Conservation (phyloP, 331 rosid species). For the Dryas integrifolia region DNA sequence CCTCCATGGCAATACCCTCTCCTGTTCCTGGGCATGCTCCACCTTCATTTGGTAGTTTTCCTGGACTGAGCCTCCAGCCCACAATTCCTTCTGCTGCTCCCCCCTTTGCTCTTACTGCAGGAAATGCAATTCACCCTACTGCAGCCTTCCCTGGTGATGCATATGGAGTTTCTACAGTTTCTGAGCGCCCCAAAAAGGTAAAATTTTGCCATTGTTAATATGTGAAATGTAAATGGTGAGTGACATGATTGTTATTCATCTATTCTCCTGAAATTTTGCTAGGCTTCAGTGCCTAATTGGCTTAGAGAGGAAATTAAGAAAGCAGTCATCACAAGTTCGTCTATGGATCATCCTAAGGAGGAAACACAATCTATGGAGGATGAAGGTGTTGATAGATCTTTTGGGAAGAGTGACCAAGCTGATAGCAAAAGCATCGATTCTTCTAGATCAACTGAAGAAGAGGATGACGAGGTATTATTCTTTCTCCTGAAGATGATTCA, state of each 20-base stretch:
- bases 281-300: conserved; percentile 99
- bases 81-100: conserved; percentile 57
- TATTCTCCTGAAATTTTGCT: conserved; percentile 27
- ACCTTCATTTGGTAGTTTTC: conserved; percentile 77
- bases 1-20: conserved; percentile 55
- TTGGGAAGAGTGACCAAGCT: conserved; percentile 54
- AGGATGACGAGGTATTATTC: conserved; percentile 80
- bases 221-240: conserved; percentile 28
- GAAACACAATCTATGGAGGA: conserved; percentile 44
- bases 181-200: conserved; percentile 98
- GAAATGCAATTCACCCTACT: conserved; percentile 56
- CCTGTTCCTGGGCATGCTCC: conserved; percentile 58
- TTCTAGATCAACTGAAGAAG: conserved; percentile 82
- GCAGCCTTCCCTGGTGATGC: conserved; percentile 69
- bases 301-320: conserved; percentile 94
- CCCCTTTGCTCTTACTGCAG: conserved; percentile 57
- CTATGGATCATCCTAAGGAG: conserved; percentile 69
- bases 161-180: conserved; percentile 65
- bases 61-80: conserved; percentile 63
- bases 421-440: conserved; percentile 81
- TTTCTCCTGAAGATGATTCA: conserved; percentile 8
- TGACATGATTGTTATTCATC: conserved; percentile 13
- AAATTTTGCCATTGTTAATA: conserved; percentile 18
- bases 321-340: conserved; percentile 66
- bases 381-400: conserved; percentile 53